Conservation (phyloP, 768 basidiomycete genomes). For the Candolleomyces eurysporus region DNA sequence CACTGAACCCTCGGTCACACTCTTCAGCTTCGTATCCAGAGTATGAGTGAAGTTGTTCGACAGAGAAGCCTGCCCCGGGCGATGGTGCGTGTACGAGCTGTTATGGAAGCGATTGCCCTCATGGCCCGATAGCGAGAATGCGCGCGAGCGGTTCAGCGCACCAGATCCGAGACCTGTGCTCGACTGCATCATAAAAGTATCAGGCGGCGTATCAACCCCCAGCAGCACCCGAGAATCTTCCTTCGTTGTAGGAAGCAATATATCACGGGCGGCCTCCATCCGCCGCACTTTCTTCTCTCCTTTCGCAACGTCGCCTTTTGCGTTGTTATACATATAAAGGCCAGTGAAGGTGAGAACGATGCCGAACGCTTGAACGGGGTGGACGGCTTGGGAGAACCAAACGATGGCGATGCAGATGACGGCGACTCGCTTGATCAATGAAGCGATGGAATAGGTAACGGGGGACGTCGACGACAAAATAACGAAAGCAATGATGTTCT, state of each 20-base stretch:
- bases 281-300: slow-evolving; percentile 88
- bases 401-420: slow-evolving; percentile 97
- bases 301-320: slow-evolving; percentile 88
- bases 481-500: slow-evolving; percentile 97
- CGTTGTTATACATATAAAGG: slow-evolving; percentile 93
- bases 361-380: slow-evolving; percentile 84
- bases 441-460: slow-evolving; percentile 98
- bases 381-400: slow-evolving; percentile 91
- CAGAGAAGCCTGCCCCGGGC: slow-evolving; percentile 6
- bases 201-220: slow-evolving; percentile 38
- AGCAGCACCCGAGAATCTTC: slow-evolving; percentile 53
- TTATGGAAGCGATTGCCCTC: neutral
- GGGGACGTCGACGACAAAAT: slow-evolving; percentile 95
- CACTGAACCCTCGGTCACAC: slow-evolving; percentile 16
- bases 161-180: slow-evolving; percentile 5
- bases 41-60: slow-evolving; percentile 10
- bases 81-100: slow-evolving; percentile 9
- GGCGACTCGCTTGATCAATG: slow-evolving; percentile 94
- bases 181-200: slow-evolving; percentile 11
- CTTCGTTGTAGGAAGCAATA: slow-evolving; percentile 68
- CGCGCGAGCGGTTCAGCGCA: slow-evolving; percentile 1
- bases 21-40: slow-evolving; percentile 15
- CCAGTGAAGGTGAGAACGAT: slow-evolving; percentile 91
- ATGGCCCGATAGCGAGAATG: neutral
- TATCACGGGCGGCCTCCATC: slow-evolving; percentile 67